Conservation (phyloP, 345 rosid species). For the Angophora floribunda region DNA sequence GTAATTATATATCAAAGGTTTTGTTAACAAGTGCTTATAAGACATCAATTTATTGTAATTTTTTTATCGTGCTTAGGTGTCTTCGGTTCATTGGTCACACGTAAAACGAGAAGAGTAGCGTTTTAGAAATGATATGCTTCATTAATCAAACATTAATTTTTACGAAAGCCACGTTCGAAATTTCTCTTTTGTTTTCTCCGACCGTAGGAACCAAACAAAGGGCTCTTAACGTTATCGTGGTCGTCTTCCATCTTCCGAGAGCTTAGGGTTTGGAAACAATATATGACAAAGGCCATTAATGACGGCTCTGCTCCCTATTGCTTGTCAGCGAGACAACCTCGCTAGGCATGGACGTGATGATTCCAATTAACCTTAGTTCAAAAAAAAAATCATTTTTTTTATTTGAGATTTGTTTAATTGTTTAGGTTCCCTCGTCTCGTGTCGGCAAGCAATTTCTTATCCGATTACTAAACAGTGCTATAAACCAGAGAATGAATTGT, state of each 20-base stretch:
- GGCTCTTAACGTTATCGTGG: background rate
- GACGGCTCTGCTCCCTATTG: background rate
- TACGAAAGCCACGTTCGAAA: background rate
- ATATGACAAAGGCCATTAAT: constrained; percentile 8
- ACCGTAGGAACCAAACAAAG: background rate
- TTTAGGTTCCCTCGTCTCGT: background rate
- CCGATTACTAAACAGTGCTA: background rate
- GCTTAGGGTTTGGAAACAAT: constrained; percentile 24
- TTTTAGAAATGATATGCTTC: background rate
- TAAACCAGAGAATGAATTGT: background rate
- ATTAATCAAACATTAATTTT: background rate
- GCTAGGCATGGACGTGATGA: background rate
- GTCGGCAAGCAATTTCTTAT: background rate
- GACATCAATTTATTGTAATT: rapidly evolving
- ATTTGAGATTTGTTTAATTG: background rate
- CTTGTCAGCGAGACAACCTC: background rate
- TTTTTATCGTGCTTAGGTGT: background rate
- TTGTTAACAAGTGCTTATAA: background rate
- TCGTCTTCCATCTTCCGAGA: constrained; percentile 11
- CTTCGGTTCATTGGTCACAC: background rate
- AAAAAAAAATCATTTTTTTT: background rate
- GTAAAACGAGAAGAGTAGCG: background rate
- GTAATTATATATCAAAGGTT: background rate
- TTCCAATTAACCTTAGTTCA: background rate
- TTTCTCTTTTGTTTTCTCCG: background rate